Conservation (phyloP, 1,284 basidiomycete genomes). For the Austropuccinia psidii region DNA sequence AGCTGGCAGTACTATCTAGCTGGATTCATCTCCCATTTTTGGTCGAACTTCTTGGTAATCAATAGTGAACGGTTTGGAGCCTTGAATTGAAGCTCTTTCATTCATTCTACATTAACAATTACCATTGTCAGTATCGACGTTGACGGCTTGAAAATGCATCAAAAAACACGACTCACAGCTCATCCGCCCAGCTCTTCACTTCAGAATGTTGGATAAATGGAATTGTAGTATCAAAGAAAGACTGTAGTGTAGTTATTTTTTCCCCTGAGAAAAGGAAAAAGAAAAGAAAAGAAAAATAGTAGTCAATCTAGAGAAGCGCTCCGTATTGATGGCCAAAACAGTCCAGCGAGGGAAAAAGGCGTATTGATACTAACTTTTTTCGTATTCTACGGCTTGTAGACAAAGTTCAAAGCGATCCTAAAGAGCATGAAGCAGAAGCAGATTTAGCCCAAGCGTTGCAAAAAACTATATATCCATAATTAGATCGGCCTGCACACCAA, state of each 20-base stretch:
- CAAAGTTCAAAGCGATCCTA: slow-evolving; percentile 33
- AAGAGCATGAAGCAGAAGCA: neutral
- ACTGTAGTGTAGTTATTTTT: slow-evolving; percentile 52
- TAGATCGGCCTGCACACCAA: neutral
- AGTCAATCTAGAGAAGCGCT: neutral
- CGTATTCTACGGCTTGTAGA: slow-evolving; percentile 31
- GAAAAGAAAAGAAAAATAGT: neutral
- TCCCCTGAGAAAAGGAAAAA: neutral
- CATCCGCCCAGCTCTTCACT: slow-evolving; percentile 63
- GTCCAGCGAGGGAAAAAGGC: neutral
- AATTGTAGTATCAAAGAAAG: slow-evolving; percentile 67
- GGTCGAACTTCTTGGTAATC: slow-evolving; percentile 29
- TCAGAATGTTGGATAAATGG: slow-evolving; percentile 67
- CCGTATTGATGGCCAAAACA: neutral
- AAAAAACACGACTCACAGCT: neutral
- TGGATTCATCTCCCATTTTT: no score
- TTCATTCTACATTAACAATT: slow-evolving; percentile 11
- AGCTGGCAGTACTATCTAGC: no score
- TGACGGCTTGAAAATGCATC: neutral
- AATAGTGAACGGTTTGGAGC: neutral
- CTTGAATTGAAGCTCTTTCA: slow-evolving; percentile 16
- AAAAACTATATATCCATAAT: neutral
- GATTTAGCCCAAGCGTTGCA: neutral
- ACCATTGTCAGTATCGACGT: no score
- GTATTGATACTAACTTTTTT: slow-evolving; percentile 2